Evolutionary conservation across 1,284 basidiomycete species (phyloP).

Genomic region (Prillingera fragicola): DNA sequence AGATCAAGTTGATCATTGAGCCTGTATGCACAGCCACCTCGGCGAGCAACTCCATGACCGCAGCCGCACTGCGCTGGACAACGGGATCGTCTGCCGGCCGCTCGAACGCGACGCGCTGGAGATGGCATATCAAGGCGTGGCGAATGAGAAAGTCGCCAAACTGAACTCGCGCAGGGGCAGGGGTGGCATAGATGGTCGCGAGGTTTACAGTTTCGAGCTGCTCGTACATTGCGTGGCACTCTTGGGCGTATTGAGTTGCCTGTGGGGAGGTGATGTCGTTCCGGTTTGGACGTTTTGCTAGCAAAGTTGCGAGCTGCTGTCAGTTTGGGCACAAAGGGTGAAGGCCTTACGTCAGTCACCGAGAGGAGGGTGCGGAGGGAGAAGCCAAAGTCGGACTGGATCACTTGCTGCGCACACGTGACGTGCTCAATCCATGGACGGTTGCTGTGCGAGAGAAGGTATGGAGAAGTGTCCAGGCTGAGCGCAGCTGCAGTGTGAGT

Average conservation of each 20-base stretch:
- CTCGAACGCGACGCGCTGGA: slow-evolving; percentile 10
- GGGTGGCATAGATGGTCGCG: slow-evolving; percentile 12
- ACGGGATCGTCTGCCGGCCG: slow-evolving; percentile 1
- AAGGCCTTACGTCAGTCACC: slow-evolving; percentile 2
- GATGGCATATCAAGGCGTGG: slow-evolving; percentile 11
- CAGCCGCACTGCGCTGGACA: slow-evolving; percentile 7
- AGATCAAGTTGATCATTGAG: slow-evolving; percentile 15
- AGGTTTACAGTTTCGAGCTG: slow-evolving; percentile 12
- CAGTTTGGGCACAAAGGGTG: not conserved
- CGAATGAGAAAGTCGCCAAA: slow-evolving; percentile 15
- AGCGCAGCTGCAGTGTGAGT: slow-evolving; percentile 4
- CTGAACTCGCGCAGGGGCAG: slow-evolving; percentile 11
- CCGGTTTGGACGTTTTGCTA: slow-evolving; percentile 7
- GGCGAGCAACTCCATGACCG: slow-evolving; percentile 11
- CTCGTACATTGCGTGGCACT: slow-evolving; percentile 9
- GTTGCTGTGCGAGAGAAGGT: slow-evolving; percentile 1
- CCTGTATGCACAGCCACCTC: slow-evolving; percentile 13
- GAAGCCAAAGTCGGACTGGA: slow-evolving; percentile 12
- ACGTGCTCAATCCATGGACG: slow-evolving; percentile 12
- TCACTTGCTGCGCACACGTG: slow-evolving; percentile 11
- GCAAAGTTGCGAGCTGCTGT: slow-evolving; percentile 10
- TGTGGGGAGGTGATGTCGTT: not conserved
- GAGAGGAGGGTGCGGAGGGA: slow-evolving; percentile 9
- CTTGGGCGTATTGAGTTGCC: slow-evolving; percentile 1
- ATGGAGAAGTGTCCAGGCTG: slow-evolving; percentile 4